Conservation (phyloP, 148 eudicot genomes). For the Spergularia marina region DNA sequence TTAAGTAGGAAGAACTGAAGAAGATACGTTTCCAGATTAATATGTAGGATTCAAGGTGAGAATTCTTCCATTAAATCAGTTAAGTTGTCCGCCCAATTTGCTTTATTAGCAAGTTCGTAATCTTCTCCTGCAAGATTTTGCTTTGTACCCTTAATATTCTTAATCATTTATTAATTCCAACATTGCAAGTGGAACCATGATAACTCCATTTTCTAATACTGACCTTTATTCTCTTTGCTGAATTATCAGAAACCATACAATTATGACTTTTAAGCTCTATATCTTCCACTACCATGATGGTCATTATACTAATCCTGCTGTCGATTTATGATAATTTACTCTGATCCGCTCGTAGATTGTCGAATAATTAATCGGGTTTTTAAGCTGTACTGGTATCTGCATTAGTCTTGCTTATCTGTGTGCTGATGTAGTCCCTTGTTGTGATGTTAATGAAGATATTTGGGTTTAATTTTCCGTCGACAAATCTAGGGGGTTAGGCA, state of each 20-base stretch:
- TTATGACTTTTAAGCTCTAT: background rate
- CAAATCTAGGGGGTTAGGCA: conserved; percentile 10
- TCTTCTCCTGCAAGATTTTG: conserved; percentile 20
- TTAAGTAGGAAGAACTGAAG: conserved; percentile 12
- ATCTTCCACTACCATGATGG: background rate
- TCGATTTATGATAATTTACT: conserved; percentile 6
- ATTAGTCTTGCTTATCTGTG: conserved; percentile 9
- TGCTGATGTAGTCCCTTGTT: conserved; percentile 10
- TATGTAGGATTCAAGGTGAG: conserved; percentile 13
- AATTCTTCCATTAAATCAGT: conserved; percentile 27
- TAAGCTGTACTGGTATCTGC: conserved; percentile 6
- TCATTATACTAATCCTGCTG: conserved; percentile 4
- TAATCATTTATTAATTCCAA: conserved; percentile 25
- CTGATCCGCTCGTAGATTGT: background rate
- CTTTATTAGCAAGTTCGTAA: conserved; percentile 16
- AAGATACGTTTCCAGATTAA: conserved; percentile 20
- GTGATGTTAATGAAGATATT: conserved; percentile 20
- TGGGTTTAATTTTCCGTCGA: conserved; percentile 6
- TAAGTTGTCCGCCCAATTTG: conserved; percentile 18
- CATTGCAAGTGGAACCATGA: conserved; percentile 19
- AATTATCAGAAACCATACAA: conserved; percentile 7
- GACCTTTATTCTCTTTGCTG: conserved; percentile 15
- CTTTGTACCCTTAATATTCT: conserved; percentile 12
- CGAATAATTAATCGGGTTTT: background rate
- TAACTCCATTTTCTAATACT: conserved; percentile 3